Base-by-base conservation (phyloP, 2,329 filamentous ascomycete genomes). In the Sclerotinia subarctica region DNA sequence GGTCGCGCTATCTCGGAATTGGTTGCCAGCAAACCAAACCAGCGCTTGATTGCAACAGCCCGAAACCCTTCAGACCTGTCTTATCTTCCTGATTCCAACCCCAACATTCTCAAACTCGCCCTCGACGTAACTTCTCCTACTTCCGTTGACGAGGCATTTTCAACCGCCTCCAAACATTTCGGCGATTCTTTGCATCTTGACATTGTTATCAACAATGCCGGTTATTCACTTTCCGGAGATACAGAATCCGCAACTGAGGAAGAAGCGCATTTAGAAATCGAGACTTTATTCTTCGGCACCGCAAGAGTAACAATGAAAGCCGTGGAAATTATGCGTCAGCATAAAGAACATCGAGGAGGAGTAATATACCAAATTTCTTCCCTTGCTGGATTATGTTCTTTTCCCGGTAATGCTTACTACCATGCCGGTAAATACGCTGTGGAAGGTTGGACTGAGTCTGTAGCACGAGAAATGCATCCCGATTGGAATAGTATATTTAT, bases 151-250 rank as follows among this genome's bases (percentile, higher is more conserved):
- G 68, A 74, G 2, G 77, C 78, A 1, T 75, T 80, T 13, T 66
- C 80, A 3, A 77, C 78, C 6, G 81, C 81, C 5, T 64, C 68
- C 2, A 49, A 44, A 13, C 68, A 74, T 0, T 70, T 78, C 1
- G 77, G 80, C 1, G 81, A 81, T 44, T 86, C 86, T 73, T 81
- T 81, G 29, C 81, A 83, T n/a, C 77, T 89, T 58, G 85, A 89
- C 73, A 81, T 88, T 2, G 82, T 88, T 2, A 81, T 87, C 69
- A 88, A 88, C 76, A 88, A 88, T 64, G 86, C 86, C 2, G 87
- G 86, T 1, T 88, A 86, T 68, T 82, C 84, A 15, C 77, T 86
- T 3, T 76, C 78, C 8, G 84, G 83, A 13, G 82, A 85, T 1
- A 82, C 87, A 42, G 86, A 89, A 67, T 70, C 72, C n/a, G 76